Evolutionary conservation across 1,284 basidiomycete genomes (phyloP).

Genomic region (Amylostereum chailletii): DNA sequence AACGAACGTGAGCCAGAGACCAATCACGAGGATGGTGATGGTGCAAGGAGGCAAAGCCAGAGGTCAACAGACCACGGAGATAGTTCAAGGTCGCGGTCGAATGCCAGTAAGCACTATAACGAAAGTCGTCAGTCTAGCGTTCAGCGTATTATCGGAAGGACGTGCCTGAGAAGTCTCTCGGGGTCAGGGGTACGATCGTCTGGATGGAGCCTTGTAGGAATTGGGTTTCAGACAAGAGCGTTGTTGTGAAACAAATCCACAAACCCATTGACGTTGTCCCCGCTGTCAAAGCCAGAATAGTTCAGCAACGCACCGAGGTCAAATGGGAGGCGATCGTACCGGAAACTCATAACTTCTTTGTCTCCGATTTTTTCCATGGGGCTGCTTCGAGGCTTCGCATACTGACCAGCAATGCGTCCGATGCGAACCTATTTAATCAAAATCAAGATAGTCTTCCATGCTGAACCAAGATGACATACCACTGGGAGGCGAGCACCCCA

Average conservation of each 20-base stretch:
- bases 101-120: slow-evolving; percentile 88
- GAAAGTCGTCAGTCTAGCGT: not conserved
- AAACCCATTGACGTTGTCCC: slow-evolving; percentile 93
- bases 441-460: not conserved
- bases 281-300: slow-evolving; percentile 37
- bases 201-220: slow-evolving; percentile 45
- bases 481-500: slow-evolving; percentile 92
- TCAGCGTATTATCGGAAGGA: not conserved
- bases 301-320: not conserved
- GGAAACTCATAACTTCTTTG: slow-evolving; percentile 69
- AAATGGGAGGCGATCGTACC: slow-evolving; percentile 32
- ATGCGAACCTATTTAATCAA: slow-evolving; percentile 58
- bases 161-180: slow-evolving; percentile 70
- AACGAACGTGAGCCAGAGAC: slow-evolving; percentile 90
- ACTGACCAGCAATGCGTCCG: slow-evolving; percentile 91
- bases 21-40: slow-evolving; percentile 89
- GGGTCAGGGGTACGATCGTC: slow-evolving; percentile 84
- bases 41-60: slow-evolving; percentile 87
- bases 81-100: slow-evolving; percentile 92
- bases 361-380: slow-evolving; percentile 72
- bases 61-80: slow-evolving; percentile 80
- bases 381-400: slow-evolving; percentile 92
- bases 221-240: not conserved
- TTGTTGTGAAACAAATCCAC: slow-evolving; percentile 7
- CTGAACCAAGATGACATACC: slow-evolving; percentile 31